Conservation (phyloP, 2,329 filamentous ascomycete species). For the Dothideomycetes sp. region DNA sequence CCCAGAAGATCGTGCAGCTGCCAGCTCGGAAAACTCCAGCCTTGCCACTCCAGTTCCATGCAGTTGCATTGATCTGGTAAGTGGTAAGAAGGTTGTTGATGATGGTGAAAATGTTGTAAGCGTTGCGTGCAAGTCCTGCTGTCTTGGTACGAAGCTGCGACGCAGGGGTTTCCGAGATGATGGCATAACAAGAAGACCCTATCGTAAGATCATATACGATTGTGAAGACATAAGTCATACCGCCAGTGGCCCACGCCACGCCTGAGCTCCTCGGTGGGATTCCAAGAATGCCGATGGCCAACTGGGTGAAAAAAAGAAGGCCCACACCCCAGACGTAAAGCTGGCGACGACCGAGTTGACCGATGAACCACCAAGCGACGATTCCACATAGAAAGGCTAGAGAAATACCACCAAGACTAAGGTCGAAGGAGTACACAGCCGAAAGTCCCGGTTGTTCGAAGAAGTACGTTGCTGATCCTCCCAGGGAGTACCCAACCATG, state of each 20-base stretch:
- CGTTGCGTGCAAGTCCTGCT: slow-evolving; percentile 17
- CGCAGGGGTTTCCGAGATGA: slow-evolving; percentile 27
- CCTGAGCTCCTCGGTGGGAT: too few species aligned
- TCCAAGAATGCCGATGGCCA: too few species aligned
- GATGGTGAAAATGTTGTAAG: slow-evolving; percentile 18
- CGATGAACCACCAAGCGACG: slow-evolving; percentile 37
- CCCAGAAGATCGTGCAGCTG: slow-evolving; percentile 33
- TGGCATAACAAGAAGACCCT: slow-evolving; percentile 27
- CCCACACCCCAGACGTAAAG: slow-evolving; percentile 32
- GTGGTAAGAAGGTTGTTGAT: slow-evolving; percentile 16
- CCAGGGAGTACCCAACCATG: slow-evolving; percentile 30
- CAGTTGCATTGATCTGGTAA: slow-evolving; percentile 15
- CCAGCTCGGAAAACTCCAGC: slow-evolving; percentile 29
- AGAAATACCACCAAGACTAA: slow-evolving; percentile 51
- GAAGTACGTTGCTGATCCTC: slow-evolving; percentile 37
- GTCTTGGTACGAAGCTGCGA: slow-evolving; percentile 25
- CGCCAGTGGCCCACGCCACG: too few species aligned
- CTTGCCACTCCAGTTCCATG: slow-evolving; percentile 13
- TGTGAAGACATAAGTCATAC: too few species aligned
- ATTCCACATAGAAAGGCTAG: slow-evolving; percentile 49
- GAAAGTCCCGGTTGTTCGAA: slow-evolving; percentile 25
- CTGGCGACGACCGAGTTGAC: slow-evolving; percentile 26
- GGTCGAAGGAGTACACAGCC: slow-evolving; percentile 8
- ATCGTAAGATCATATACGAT: slow-evolving; percentile 26
- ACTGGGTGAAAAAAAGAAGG: too few species aligned